Evolutionary conservation across 2,329 filamentous ascomycete genomes (phyloP).

Genomic region (Claviceps sp.): DNA sequence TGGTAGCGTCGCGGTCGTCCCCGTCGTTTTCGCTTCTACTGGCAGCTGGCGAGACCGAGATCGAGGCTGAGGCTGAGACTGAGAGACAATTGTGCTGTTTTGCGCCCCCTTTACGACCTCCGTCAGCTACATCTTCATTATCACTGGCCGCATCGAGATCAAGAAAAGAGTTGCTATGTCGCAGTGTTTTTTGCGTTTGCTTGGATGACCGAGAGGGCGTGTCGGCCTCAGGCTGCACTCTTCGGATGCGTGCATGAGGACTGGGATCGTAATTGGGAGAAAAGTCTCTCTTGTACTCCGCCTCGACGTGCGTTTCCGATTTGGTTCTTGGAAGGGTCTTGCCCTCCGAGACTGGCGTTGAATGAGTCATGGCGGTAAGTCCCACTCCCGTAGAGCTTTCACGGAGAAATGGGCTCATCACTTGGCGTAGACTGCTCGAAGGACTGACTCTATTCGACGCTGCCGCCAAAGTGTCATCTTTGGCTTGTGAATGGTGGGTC

Average conservation of each 20-base stretch:
- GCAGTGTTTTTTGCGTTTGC: conserved; percentile 15
- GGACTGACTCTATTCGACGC: conserved; percentile 38
- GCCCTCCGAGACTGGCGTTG: conserved; percentile 13
- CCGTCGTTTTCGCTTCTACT: conserved; percentile 1
- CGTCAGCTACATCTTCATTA: conserved; percentile 23
- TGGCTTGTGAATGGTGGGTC: conserved; percentile 18
- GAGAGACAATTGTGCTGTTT: neutral
- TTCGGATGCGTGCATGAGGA: conserved; percentile 55
- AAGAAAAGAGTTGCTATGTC: conserved; percentile 34
- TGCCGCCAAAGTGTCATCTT: conserved; percentile 14
- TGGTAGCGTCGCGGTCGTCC: conserved; percentile 15
- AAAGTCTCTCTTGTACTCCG: conserved; percentile 43
- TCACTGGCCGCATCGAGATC: conserved; percentile 36
- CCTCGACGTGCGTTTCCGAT: conserved; percentile 15
- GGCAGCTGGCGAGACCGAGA: neutral
- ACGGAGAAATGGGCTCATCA: conserved; percentile 71
- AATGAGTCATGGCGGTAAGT: conserved; percentile 9
- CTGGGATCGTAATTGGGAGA: conserved; percentile 65
- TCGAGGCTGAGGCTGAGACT: neutral
- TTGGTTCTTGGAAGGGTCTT: conserved; percentile 11
- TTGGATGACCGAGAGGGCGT: conserved; percentile 24
- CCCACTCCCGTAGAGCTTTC: conserved; percentile 16
- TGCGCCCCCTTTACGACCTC: conserved; percentile 5
- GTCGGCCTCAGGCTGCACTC: conserved; percentile 38
- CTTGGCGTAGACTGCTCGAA: conserved; percentile 68